These are phyloP conservation scores for Thielaviopsis punctulata DNA, from an alignment of 2,329 filamentous ascomycete genomes.

Conservation along the genomic window DNA sequence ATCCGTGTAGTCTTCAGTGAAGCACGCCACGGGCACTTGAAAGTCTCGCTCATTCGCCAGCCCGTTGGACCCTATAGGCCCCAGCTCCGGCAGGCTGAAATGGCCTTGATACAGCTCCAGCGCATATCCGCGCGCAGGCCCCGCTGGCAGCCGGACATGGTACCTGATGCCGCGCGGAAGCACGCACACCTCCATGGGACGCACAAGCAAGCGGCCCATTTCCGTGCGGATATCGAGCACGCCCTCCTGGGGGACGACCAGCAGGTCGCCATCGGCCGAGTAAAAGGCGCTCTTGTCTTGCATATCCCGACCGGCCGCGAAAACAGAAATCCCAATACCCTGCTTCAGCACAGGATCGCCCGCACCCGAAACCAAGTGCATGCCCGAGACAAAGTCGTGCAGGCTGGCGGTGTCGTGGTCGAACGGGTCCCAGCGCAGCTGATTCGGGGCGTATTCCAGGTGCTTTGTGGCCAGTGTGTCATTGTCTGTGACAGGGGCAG, in stretches of 20 bases:
- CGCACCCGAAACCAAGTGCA: slow-evolving; percentile 58
- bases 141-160: slow-evolving; percentile 42
- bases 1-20: slow-evolving; percentile 36
- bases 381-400: slow-evolving; percentile 31
- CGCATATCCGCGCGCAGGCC: slow-evolving; percentile 49
- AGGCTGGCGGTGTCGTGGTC: slow-evolving; percentile 41
- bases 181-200: slow-evolving; percentile 56
- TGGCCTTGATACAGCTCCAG: slow-evolving; percentile 53
- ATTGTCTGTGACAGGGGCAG: too few relatives aligned
- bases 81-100: slow-evolving; percentile 48
- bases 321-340: slow-evolving; percentile 61
- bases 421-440: slow-evolving; percentile 64
- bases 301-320: slow-evolving; percentile 60
- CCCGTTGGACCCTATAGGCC: slow-evolving; percentile 50
- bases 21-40: slow-evolving; percentile 47
- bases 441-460: slow-evolving; percentile 62
- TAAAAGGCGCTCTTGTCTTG: slow-evolving; percentile 52
- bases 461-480: slow-evolving; percentile 24
- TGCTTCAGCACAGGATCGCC: slow-evolving; percentile 60
- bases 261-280: slow-evolving; percentile 60
- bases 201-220: slow-evolving; percentile 48
- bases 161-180: slow-evolving; percentile 54
- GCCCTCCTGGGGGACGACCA: slow-evolving; percentile 56
- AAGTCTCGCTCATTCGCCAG: slow-evolving; percentile 56
- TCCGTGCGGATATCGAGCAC: slow-evolving; percentile 56